These are phyloP conservation scores for Bipolaris oryzae DNA, from an alignment of 2,329 filamentous ascomycete species.

Conservation along the genomic window DNA sequence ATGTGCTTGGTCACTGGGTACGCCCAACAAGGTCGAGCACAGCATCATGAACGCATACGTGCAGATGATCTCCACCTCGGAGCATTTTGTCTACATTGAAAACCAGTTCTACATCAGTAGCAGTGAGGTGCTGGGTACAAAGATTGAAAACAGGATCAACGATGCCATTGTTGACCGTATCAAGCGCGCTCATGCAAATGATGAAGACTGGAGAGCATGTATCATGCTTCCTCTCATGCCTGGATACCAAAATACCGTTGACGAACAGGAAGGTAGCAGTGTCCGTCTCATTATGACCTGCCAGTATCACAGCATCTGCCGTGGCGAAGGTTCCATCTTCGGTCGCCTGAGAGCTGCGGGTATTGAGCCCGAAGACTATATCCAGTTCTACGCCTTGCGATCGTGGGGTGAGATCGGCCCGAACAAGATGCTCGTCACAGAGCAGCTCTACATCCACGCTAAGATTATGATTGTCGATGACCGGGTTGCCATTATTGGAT, in stretches of 20 bases:
- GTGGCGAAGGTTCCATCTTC: constrained; percentile 91
- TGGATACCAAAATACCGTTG: constrained; percentile 97
- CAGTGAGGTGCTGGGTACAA: constrained; percentile 83
- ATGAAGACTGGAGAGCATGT: constrained; percentile 87
- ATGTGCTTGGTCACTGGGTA: constrained; percentile 88
- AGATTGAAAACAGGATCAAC: constrained; percentile 90
- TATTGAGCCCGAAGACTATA: constrained; percentile 93
- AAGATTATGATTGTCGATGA: constrained; percentile 98
- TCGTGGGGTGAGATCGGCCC: constrained; percentile 91
- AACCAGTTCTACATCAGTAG: constrained; percentile 99
- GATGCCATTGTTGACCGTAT: constrained; percentile 94
- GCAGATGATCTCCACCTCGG: constrained; percentile 91
- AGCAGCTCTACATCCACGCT: constrained; percentile 97
- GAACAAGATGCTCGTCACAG: constrained; percentile 82
- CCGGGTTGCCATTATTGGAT: constrained; percentile 89
- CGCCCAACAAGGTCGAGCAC: constrained; percentile 80
- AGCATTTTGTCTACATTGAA: constrained; percentile 98
- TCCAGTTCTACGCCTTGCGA: constrained; percentile 90
- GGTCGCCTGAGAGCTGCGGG: constrained; percentile 77
- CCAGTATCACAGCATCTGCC: constrained; percentile 94
- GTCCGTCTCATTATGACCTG: constrained; percentile 96
- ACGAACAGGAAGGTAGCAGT: constrained; percentile 91
- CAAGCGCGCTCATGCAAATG: constrained; percentile 79
- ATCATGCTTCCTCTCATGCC: constrained; percentile 95
- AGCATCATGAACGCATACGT: constrained; percentile 97